A percentile compares a stretch with the other conserved stretches of the same genome.
Conservation (phyloP, 768 basidiomycete genomes). For the Lepiota brunneoincarnata region DNA sequence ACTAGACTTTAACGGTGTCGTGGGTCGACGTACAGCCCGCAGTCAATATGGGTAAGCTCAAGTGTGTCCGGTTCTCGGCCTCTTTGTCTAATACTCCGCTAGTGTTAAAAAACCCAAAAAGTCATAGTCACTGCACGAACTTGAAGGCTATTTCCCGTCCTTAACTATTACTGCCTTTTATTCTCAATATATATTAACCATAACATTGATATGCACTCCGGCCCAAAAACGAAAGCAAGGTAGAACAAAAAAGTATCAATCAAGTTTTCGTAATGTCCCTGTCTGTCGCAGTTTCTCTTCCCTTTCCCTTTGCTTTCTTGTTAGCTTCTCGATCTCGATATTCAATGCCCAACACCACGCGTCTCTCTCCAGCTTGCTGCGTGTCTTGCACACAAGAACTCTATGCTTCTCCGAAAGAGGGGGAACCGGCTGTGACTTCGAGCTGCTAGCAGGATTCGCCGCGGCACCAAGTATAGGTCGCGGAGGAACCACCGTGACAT, state of each 20-base stretch:
- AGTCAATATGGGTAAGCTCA: slow-evolving; percentile 86
- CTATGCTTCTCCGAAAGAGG: slow-evolving; percentile 57
- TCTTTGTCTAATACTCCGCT: neutral
- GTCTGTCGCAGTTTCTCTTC: slow-evolving; percentile 65
- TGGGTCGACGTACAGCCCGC: slow-evolving; percentile 73
- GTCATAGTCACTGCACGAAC: slow-evolving; percentile 28
- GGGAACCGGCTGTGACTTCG: slow-evolving; percentile 35
- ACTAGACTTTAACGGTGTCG: slow-evolving; percentile 87
- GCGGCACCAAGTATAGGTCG: slow-evolving; percentile 26
- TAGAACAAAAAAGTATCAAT: slow-evolving; percentile 4
- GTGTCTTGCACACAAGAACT: slow-evolving; percentile 62
- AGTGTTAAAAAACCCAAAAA: slow-evolving; percentile 88
- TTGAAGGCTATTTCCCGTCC: slow-evolving; percentile 8
- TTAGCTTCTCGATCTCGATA: slow-evolving; percentile 82
- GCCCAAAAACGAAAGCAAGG: neutral
- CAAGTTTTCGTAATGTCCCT: slow-evolving; percentile 50
- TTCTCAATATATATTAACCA: slow-evolving; percentile 6
- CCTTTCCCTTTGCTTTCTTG: slow-evolving; percentile 55
- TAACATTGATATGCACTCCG: neutral
- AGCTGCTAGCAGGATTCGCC: slow-evolving; percentile 6
- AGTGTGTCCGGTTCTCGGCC: slow-evolving; percentile 12
- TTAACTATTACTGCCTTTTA: neutral
- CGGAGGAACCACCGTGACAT: slow-evolving; percentile 27
- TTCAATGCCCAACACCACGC: slow-evolving; percentile 95
- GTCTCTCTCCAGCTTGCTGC: slow-evolving; percentile 87